These are phyloP conservation scores for Coffea canephora DNA, from an alignment of 257 asterid genomes.

Conservation along the genomic window DNA sequence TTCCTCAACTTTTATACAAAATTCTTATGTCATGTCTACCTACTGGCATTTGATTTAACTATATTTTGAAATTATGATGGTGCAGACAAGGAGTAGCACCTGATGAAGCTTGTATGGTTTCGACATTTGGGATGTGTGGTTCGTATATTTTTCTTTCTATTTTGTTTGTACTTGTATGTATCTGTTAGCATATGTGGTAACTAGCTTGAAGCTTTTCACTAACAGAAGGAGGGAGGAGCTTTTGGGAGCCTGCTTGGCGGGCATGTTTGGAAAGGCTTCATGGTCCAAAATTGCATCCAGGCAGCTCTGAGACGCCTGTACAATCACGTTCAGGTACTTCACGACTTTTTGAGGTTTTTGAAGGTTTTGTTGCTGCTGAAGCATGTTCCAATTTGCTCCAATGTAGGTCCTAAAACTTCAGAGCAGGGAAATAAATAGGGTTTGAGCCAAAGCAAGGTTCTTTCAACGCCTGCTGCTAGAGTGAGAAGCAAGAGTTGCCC, in stretches of 20 bases:
- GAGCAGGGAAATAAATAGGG: slow-evolving; percentile 52
- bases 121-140: slow-evolving; percentile 81
- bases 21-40: background rate
- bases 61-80: slow-evolving; percentile 21
- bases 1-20: background rate
- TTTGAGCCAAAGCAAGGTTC: slow-evolving; percentile 49
- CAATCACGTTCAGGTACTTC: slow-evolving; percentile 62
- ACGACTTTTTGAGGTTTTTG: slow-evolving; percentile 6
- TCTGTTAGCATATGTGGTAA: slow-evolving; percentile 12
- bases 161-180: slow-evolving; percentile 10
- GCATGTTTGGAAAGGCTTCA: slow-evolving; percentile 66
- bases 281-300: slow-evolving; percentile 47
- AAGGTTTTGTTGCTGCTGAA: slow-evolving; percentile 14
- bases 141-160: slow-evolving; percentile 23
- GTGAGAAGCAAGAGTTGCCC: slow-evolving; percentile 50
- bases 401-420: slow-evolving; percentile 59
- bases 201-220: slow-evolving; percentile 1
- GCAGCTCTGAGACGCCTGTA: slow-evolving; percentile 52
- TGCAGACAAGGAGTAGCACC: slow-evolving; percentile 95
- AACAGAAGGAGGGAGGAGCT: slow-evolving; percentile 74
- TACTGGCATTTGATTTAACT: background rate
- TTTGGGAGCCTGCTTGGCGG: slow-evolving; percentile 94
- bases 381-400: slow-evolving; percentile 22
- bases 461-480: slow-evolving; percentile 45
- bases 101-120: slow-evolving; percentile 93